phyloP scores from a whole-genome alignment of 73 alveolate genomes.

The Uronychia binucleata region DNA sequence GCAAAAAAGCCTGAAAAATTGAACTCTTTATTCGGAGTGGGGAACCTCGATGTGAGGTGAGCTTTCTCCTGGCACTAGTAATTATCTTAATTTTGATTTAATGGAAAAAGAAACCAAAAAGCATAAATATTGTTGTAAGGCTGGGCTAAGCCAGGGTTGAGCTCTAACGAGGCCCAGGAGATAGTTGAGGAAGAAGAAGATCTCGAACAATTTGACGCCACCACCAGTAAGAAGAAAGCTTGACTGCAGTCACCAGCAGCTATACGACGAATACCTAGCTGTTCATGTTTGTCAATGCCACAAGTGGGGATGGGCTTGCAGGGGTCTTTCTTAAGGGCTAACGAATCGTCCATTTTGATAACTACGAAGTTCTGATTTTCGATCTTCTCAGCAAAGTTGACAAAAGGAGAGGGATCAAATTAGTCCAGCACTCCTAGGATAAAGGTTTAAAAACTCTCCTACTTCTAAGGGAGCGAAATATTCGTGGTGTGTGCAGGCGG shows the following conservation, averaged over 20 bases:
- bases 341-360: not conserved
- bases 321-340: not conserved
- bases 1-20: not conserved
- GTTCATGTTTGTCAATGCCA: not conserved
- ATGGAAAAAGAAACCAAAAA: not conserved
- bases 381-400: not conserved
- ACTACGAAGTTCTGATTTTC: not conserved
- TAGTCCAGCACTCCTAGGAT: not conserved
- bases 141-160: not conserved
- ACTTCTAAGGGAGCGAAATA: not conserved
- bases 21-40: not conserved
- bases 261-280: not conserved
- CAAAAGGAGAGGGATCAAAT: not conserved
- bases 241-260: not conserved
- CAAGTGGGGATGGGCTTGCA: not conserved
- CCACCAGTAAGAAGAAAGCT: not conserved
- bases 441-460: not conserved
- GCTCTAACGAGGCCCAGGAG: not conserved
- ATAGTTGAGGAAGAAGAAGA: not conserved
- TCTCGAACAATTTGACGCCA: not conserved
- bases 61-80: too few relatives aligned
- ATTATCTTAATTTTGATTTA: too few relatives aligned
- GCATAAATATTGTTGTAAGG: not conserved
- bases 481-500: not conserved
- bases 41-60: not conserved